Base-by-base conservation (phyloP, 176 grass and related monocot genomes). In the Alloteropsis semialata region DNA sequence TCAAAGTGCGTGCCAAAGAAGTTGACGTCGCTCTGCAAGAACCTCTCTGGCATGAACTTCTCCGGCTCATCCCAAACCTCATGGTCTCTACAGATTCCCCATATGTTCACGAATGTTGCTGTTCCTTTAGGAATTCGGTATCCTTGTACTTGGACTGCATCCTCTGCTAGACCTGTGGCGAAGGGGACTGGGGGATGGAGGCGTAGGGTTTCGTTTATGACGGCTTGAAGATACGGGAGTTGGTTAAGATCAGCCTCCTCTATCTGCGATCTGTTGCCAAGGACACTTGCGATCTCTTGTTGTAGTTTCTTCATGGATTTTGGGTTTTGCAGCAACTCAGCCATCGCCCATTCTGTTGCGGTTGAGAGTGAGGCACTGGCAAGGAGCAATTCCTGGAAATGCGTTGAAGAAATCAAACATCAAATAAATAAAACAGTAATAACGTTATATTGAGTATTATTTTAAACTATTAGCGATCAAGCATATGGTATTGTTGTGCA, bases 21-120 rank as follows among this genome's bases (percentile, higher is more conserved):
- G 39, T 42, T 42, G 39, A 79, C 30, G 0, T 79, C 66, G 3
- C 7, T 74, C 1, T 82, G 36, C 64, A 88, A 27, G 57, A 92
- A 92, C 46, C 90, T 82, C 24, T 92, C 90, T 5, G 86, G 90
- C 2, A 44, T 51, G 77, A 92, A 92, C 43, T 48, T 72, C 6
- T 59, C 45, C 4, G 89, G 63, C 21, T 85, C 38, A 12, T 50
- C n/a, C 90, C 86, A 92, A 2, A 76, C 55, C 5, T n/a, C 12
- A 27, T 24, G 44, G 2, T 88, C 72, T 30, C 86, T 53, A 41
- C 90, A 48, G 5, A 88, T 85, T 1, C 69, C 90, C 90, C 86
- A 92, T 22, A 85, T 36, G 29, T 92, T 92, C 65, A 92, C 62
- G 16, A 85, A 34, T 0, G 84, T 45, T 8, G 62, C 39, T 17